phyloP scores from a whole-genome alignment of 371 early-diverging fungal species.

The Mortierella sp. region DNA sequence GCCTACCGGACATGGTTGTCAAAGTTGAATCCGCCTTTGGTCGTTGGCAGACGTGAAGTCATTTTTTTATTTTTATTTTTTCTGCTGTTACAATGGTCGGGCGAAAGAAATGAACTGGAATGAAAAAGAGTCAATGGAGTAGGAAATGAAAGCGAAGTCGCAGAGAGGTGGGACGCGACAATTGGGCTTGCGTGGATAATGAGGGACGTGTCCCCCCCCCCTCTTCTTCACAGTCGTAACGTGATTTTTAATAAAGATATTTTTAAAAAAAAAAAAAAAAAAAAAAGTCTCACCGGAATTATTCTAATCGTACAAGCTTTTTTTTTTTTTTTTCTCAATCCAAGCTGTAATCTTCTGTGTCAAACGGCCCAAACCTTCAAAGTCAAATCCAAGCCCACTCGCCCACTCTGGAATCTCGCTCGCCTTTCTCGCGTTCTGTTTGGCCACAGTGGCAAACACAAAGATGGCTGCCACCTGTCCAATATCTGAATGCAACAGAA shows the following conservation, averaged over 20 bases:
- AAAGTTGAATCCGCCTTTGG: constrained; percentile 85
- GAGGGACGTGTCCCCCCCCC: too few species aligned
- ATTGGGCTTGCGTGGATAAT: too few species aligned
- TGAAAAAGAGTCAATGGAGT: neutral
- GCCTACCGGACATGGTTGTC: constrained; percentile 84
- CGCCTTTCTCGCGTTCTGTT: constrained; percentile 37
- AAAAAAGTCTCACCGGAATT: too few species aligned
- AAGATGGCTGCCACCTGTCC: constrained; percentile 47
- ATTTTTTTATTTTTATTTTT: too few species aligned
- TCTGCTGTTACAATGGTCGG: neutral
- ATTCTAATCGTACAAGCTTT: too few species aligned
- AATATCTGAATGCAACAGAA: constrained; percentile 49
- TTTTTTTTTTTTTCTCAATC: constrained; percentile 11
- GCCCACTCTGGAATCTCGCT: constrained; percentile 45
- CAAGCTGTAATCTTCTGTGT: constrained; percentile 41
- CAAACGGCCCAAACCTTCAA: constrained; percentile 43
- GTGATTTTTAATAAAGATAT: too few species aligned
- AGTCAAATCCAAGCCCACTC: constrained; percentile 44
- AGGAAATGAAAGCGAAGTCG: neutral
- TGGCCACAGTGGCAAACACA: constrained; percentile 50
- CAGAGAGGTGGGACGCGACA: too few species aligned
- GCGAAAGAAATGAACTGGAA: neutral
- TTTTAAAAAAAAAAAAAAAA: too few species aligned
- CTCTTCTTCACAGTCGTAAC: too few species aligned
- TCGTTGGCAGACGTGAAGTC: constrained; percentile 46